Percentiles rank a stretch among this genome's conserved stretches.
phyloP scores from a whole-genome alignment of 495 filamentous ascomycete genomes.

The Lophium mytilinum region DNA sequence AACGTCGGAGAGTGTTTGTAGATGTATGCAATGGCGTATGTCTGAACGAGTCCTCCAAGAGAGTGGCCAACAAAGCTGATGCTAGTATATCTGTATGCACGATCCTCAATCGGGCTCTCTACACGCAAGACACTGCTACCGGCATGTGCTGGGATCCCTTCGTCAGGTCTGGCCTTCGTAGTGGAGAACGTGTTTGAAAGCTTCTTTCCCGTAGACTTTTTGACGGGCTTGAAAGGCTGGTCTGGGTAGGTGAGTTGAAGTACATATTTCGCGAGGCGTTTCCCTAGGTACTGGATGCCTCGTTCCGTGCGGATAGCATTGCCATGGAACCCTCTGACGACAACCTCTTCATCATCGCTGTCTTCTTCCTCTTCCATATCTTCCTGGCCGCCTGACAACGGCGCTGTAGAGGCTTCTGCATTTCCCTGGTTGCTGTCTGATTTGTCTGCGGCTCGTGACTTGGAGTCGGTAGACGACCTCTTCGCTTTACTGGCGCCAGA shows the following conservation, averaged over 20 bases:
- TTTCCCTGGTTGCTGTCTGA: conserved; percentile 1
- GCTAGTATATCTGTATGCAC: conserved; percentile 78
- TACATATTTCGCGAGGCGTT: conserved; percentile 85
- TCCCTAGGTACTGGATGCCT: conserved; percentile 94
- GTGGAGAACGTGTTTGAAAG: conserved; percentile 27
- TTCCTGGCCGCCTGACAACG: conserved; percentile 36
- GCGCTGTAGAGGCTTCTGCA: conserved; percentile 26
- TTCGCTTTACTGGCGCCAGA: conserved; percentile 11
- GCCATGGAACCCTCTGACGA: conserved; percentile 84
- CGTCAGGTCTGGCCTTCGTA: conserved; percentile 23
- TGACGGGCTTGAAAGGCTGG: conserved; percentile 69
- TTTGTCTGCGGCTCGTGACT: conserved; percentile 20
- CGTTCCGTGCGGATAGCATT: conserved; percentile 87
- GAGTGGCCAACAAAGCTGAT: conserved; percentile 96
- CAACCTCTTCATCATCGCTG: conserved; percentile 75
- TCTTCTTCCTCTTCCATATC: conserved; percentile 43
- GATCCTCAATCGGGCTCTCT: conserved; percentile 37
- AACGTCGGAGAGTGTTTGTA: conserved; percentile 91
- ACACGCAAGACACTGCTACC: conserved; percentile 46
- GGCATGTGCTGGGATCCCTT: conserved; percentile 40
- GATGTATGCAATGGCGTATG: conserved; percentile 94
- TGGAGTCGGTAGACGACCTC: background rate
- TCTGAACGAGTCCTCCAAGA: conserved; percentile 83
- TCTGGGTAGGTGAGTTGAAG: conserved; percentile 86
- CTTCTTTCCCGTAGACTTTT: conserved; percentile 39